Evolutionary conservation across 116 monocot species (phyloP).

Genomic region (Cymodocea nodosa): DNA sequence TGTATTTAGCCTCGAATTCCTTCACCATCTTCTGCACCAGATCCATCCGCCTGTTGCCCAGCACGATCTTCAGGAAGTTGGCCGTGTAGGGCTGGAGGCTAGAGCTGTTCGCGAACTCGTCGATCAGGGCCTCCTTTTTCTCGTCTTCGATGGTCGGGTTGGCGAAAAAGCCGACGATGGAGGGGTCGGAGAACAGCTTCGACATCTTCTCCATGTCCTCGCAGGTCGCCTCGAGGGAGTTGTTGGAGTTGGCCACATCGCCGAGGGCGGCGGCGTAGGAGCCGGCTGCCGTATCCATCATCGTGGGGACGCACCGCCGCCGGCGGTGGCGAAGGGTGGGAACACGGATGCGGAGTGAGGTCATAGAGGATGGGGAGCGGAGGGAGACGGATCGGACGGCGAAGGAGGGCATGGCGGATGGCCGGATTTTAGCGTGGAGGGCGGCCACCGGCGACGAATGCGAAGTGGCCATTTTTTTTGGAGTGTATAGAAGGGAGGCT

Average conservation of each 20-base stretch:
- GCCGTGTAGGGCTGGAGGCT: slow-evolving; percentile 42
- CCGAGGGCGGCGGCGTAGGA: slow-evolving; percentile 60
- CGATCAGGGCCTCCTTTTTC: slow-evolving; percentile 36
- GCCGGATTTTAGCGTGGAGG: background rate
- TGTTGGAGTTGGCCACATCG: slow-evolving; percentile 42
- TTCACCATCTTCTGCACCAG: slow-evolving; percentile 47
- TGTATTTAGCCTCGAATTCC: slow-evolving; percentile 62
- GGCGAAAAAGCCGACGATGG: slow-evolving; percentile 33
- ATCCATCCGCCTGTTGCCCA: slow-evolving; percentile 47
- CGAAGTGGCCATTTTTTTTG: slow-evolving; percentile 13
- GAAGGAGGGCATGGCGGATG: slow-evolving; percentile 4
- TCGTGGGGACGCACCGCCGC: slow-evolving; percentile 10
- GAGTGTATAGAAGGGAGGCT: background rate
- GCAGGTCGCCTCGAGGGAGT: slow-evolving; percentile 43
- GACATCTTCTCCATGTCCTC: slow-evolving; percentile 74
- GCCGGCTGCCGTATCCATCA: slow-evolving; percentile 33
- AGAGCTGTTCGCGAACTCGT: slow-evolving; percentile 35
- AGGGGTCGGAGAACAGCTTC: slow-evolving; percentile 34
- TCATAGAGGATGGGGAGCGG: slow-evolving; percentile 6
- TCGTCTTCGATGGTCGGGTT: slow-evolving; percentile 49
- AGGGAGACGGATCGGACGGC: slow-evolving; percentile 17
- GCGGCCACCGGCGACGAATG: slow-evolving; percentile 19
- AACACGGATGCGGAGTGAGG: slow-evolving; percentile 10
- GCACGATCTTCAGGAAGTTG: slow-evolving; percentile 65
- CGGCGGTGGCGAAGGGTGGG: slow-evolving; percentile 10